phyloP scores from a whole-genome alignment of 768 basidiomycete species.

The Leccinellum luteum region DNA sequence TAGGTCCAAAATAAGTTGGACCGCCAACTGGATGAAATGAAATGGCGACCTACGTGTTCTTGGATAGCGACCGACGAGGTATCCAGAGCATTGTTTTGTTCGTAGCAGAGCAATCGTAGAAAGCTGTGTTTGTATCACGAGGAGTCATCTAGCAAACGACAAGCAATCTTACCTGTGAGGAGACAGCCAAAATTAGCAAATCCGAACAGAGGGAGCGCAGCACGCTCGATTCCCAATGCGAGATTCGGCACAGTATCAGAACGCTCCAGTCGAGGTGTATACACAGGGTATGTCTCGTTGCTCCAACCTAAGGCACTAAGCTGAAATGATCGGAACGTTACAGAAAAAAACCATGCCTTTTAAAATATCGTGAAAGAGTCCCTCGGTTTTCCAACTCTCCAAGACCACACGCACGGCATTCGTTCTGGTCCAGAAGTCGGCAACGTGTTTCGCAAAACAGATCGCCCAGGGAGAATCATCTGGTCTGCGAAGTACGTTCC shows the following conservation, averaged over 20 bases:
- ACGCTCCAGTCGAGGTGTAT: slow-evolving; percentile 15
- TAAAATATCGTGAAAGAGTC: slow-evolving; percentile 20
- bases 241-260: neutral
- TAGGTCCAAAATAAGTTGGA: slow-evolving; percentile 2
- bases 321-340: neutral
- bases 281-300: slow-evolving; percentile 26
- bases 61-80: slow-evolving; percentile 39
- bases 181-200: slow-evolving; percentile 44
- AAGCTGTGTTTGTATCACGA: slow-evolving; percentile 24
- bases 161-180: slow-evolving; percentile 33
- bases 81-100: slow-evolving; percentile 37
- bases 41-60: slow-evolving; percentile 37
- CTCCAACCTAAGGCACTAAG: slow-evolving; percentile 18
- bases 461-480: slow-evolving; percentile 19
- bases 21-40: neutral
- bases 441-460: slow-evolving; percentile 18
- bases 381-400: slow-evolving; percentile 16
- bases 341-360: slow-evolving; percentile 10
- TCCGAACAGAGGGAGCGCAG: slow-evolving; percentile 44
- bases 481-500: slow-evolving; percentile 16
- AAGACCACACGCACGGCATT: slow-evolving; percentile 7
- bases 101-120: slow-evolving; percentile 31
- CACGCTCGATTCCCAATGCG: slow-evolving; percentile 42
- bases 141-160: neutral
- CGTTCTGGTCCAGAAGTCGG: slow-evolving; percentile 15